Evolutionary conservation across 2,329 filamentous ascomycete species (phyloP).

Genomic region (Pseudovirgaria hyperparasitica): DNA sequence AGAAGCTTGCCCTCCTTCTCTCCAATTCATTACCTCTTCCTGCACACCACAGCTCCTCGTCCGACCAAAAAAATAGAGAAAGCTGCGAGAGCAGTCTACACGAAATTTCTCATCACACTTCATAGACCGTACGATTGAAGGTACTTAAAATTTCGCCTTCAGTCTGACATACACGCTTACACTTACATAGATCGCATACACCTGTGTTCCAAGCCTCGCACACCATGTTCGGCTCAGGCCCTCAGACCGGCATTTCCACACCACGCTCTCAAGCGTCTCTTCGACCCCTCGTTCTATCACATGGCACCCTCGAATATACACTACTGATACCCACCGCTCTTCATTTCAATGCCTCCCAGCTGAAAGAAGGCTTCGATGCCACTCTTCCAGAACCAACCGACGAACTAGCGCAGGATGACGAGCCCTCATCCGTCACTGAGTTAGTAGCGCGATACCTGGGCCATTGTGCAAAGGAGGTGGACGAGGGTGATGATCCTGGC

Average conservation of each 20-base stretch:
- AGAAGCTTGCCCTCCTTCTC: too few species aligned
- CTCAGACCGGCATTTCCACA: constrained; percentile 93
- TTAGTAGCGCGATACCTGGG: constrained; percentile 89
- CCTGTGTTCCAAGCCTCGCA: too few species aligned
- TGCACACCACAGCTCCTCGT: too few species aligned
- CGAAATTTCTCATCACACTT: too few species aligned
- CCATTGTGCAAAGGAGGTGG: constrained; percentile 76
- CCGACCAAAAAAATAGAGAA: too few species aligned
- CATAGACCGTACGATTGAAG: too few species aligned
- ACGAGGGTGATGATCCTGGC: constrained; percentile 84
- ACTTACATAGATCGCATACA: too few species aligned
- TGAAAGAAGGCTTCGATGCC: constrained; percentile 80
- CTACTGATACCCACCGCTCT: constrained; percentile 91
- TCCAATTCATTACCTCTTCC: too few species aligned
- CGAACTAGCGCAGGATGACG: constrained; percentile 94
- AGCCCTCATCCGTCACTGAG: constrained; percentile 91
- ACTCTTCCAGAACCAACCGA: constrained; percentile 86
- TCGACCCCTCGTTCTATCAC: constrained; percentile 76
- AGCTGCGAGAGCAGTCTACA: too few species aligned
- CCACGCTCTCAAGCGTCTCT: constrained; percentile 88
- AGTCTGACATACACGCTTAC: too few species aligned
- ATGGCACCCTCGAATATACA: constrained; percentile 91
- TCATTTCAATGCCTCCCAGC: constrained; percentile 89
- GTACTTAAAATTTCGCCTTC: too few species aligned
- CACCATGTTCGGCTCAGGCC: constrained; percentile 76